A percentile compares a stretch with the other conserved stretches of the same genome.
Evolutionary conservation across 768 basidiomycete genomes (phyloP).

Genomic region (Ramaria rubella): DNA sequence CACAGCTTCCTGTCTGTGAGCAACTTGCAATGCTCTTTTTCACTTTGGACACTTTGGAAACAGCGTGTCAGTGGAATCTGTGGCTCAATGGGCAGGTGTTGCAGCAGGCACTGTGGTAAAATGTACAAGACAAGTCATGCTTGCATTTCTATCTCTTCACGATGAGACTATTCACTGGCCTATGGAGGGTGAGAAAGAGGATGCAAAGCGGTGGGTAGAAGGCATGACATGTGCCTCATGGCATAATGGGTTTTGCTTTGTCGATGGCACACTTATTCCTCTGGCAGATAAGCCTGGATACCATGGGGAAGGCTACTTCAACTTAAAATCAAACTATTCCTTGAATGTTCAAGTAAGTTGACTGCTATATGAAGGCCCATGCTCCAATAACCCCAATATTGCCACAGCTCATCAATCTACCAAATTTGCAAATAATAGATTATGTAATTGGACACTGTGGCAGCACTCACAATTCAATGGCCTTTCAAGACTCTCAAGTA

Average conservation of each 20-base stretch:
- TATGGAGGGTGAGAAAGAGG: constrained; percentile 9
- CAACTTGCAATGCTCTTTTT: constrained; percentile 28
- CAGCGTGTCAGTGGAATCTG: constrained; percentile 16
- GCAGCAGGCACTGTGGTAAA: constrained; percentile 19
- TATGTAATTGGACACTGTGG: constrained; percentile 25
- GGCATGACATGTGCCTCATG: constrained; percentile 24
- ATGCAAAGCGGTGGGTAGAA: no score
- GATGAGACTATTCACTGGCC: neutral
- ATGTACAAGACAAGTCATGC: constrained; percentile 17
- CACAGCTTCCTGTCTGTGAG: constrained; percentile 24
- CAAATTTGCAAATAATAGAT: constrained; percentile 25
- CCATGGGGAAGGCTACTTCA: constrained; percentile 3
- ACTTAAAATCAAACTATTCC: constrained; percentile 14
- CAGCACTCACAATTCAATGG: constrained; percentile 24
- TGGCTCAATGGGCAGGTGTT: constrained; percentile 24
- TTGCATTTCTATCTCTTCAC: constrained; percentile 11
- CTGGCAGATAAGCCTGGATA: constrained; percentile 22
- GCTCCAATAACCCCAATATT: neutral
- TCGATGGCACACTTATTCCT: constrained; percentile 28
- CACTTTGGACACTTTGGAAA: constrained; percentile 27
- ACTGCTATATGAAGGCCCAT: neutral
- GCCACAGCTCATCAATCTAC: constrained; percentile 21
- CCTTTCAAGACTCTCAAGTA: constrained; percentile 16
- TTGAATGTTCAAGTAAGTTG: constrained; percentile 26
- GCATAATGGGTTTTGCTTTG: constrained; percentile 25